A percentile compares a stretch with the other conserved stretches of the same genome.
Conservation (phyloP, 805 yeast species). For the Debaryomyces hansenii region DNA sequence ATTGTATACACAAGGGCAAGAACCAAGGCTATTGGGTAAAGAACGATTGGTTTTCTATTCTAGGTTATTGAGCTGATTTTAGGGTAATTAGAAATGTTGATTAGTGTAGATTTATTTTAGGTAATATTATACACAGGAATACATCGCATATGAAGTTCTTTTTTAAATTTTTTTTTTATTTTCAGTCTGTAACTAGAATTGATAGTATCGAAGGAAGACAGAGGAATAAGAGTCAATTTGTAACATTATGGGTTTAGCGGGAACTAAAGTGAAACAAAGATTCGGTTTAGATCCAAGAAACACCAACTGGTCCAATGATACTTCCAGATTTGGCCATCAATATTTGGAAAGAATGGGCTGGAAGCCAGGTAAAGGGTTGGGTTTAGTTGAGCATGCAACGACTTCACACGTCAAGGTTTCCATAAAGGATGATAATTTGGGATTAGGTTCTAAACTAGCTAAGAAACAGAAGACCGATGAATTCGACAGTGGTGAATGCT, state of each 20-base stretch:
- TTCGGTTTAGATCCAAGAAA: slow-evolving; percentile 93
- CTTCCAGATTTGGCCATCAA: slow-evolving; percentile 81
- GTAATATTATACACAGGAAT: neutral
- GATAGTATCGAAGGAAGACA: too few relatives aligned
- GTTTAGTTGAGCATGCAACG: slow-evolving; percentile 62
- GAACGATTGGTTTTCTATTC: slow-evolving; percentile 45
- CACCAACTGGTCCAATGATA: slow-evolving; percentile 90
- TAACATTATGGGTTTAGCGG: slow-evolving; percentile 73
- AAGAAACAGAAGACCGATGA: slow-evolving; percentile 60
- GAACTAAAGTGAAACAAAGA: slow-evolving; percentile 73
- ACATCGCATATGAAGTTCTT: neutral
- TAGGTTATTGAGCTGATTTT: slow-evolving; percentile 23
- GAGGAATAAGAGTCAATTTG: too few relatives aligned
- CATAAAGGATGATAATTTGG: slow-evolving; percentile 78
- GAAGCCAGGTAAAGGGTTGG: slow-evolving; percentile 90
- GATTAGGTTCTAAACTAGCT: slow-evolving; percentile 83
- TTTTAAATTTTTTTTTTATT: slow-evolving; percentile 3
- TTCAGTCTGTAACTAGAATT: neutral
- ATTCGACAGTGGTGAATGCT: slow-evolving; percentile 78
- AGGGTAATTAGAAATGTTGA: neutral
- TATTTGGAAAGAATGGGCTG: slow-evolving; percentile 84
- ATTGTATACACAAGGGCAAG: slow-evolving; percentile 31
- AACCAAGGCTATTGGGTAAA: slow-evolving; percentile 44
- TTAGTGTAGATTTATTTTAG: neutral
- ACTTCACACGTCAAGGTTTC: slow-evolving; percentile 82